These are phyloP conservation scores for Xanthoparmelia taractica DNA, from an alignment of 495 filamentous ascomycete genomes.

Conservation along the genomic window DNA sequence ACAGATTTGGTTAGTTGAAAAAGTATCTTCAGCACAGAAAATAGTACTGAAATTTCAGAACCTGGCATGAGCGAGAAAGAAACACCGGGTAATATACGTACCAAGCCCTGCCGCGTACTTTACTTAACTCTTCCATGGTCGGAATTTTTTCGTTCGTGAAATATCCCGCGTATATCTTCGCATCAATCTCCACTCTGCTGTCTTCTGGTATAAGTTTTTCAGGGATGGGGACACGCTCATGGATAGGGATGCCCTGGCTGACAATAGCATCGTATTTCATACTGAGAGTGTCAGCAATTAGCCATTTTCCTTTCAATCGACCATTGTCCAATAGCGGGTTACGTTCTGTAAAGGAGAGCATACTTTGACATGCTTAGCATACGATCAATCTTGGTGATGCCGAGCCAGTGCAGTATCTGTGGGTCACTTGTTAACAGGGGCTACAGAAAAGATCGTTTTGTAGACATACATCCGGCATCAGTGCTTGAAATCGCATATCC, in stretches of 20 bases:
- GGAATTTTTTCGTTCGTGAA: constrained; percentile 90
- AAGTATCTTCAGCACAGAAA: background rate
- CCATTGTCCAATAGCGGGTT: background rate
- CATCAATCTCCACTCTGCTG: constrained; percentile 95
- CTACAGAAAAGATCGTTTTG: constrained; percentile 9
- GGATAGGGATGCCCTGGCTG: constrained; percentile 86
- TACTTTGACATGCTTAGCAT: constrained; percentile 98
- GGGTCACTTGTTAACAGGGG: constrained; percentile 19
- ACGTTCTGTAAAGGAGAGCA: constrained; percentile 32
- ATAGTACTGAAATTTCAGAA: background rate
- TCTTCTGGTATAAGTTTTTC: constrained; percentile 92
- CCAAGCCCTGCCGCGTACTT: constrained; percentile 83
- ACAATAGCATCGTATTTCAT: constrained; percentile 99
- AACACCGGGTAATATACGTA: background rate
- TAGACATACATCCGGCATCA: constrained; percentile 72
- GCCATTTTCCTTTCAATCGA: background rate
- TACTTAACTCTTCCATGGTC: constrained; percentile 74
- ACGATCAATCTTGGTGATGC: constrained; percentile 95
- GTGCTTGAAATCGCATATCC: constrained; percentile 98
- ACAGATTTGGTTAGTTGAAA: background rate
- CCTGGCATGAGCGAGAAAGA: background rate
- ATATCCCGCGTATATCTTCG: constrained; percentile 89
- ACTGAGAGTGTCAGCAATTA: constrained; percentile 34
- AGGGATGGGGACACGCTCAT: constrained; percentile 87
- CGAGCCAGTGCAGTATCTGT: constrained; percentile 92